phyloP scores from a whole-genome alignment of 2,329 filamentous ascomycete species.

The Clonostachys rhizophaga region DNA sequence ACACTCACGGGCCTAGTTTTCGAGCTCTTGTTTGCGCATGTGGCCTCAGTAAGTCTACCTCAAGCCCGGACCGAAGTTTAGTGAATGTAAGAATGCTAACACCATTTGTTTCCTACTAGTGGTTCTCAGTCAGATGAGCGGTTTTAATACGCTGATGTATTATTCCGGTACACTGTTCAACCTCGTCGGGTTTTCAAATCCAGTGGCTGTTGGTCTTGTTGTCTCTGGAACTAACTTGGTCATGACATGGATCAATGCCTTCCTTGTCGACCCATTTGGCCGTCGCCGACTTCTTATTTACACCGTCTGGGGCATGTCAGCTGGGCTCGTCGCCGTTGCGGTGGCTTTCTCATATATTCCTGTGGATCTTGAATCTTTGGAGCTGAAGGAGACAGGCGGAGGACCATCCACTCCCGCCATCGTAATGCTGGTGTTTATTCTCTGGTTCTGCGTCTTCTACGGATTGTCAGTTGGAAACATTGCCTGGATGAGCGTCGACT shows the following conservation, averaged over 20 bases:
- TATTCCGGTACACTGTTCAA: constrained; percentile 4
- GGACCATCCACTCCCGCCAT: constrained; percentile 5
- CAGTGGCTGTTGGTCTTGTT: constrained; percentile 37
- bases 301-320: constrained; percentile 36
- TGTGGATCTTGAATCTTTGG: constrained; percentile 22
- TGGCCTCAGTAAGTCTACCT: background rate
- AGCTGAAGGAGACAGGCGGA: constrained; percentile 27
- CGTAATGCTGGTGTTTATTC: constrained; percentile 28
- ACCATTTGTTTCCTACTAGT: no score
- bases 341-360: constrained; percentile 33
- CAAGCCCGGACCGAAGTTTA: no score
- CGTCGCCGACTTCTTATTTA: constrained; percentile 36
- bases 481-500: constrained; percentile 39
- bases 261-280: constrained; percentile 37
- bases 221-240: constrained; percentile 41
- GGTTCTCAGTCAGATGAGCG: constrained; percentile 21
- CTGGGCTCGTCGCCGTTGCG: constrained; percentile 32
- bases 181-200: constrained; percentile 44
- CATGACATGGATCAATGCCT: constrained; percentile 41
- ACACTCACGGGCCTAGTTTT: constrained; percentile 24
- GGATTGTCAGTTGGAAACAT: constrained; percentile 36
- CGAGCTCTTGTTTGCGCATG: constrained; percentile 26
- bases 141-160: constrained; percentile 8
- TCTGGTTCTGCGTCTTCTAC: constrained; percentile 33
- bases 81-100: no score